phyloP scores from a whole-genome alignment of 2,329 filamentous ascomycete species.

The Drechslerella stenobrocha region DNA sequence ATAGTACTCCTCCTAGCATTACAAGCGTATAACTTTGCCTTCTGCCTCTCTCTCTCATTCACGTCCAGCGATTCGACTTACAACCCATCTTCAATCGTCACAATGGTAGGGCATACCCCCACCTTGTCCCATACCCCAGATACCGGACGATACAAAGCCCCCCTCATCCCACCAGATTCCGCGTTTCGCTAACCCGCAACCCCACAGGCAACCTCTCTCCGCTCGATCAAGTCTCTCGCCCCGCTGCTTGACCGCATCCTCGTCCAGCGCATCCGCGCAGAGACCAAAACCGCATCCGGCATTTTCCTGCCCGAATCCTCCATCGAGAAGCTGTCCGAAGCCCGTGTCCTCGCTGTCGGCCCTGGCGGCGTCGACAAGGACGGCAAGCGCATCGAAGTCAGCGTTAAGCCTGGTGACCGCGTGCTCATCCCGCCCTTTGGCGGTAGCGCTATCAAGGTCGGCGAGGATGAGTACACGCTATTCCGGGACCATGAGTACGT shows the following conservation, averaged over 20 bases:
- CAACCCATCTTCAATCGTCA: no score
- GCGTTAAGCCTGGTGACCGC: slow-evolving; percentile 80
- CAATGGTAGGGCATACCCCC: slow-evolving; percentile 3
- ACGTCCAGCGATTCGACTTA: neutral
- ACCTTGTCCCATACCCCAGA: neutral
- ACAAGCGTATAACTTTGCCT: neutral
- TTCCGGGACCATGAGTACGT: slow-evolving; percentile 98
- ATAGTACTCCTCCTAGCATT: neutral
- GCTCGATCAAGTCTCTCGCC: slow-evolving; percentile 90
- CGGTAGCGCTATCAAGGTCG: slow-evolving; percentile 93
- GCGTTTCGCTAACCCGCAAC: slow-evolving; percentile 40
- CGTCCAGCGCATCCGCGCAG: slow-evolving; percentile 95
- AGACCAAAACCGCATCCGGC: slow-evolving; percentile 91
- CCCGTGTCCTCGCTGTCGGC: slow-evolving; percentile 90
- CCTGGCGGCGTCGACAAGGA: slow-evolving; percentile 85
- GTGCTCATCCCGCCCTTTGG: slow-evolving; percentile 97
- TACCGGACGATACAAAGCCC: no score
- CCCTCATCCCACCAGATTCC: no score
- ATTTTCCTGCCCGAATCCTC: slow-evolving; percentile 97
- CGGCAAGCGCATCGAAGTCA: slow-evolving; percentile 82
- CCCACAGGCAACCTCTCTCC: slow-evolving; percentile 71
- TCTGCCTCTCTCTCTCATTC: neutral
- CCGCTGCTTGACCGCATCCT: slow-evolving; percentile 98
- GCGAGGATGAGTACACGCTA: slow-evolving; percentile 91
- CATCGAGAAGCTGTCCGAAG: slow-evolving; percentile 98